A percentile compares a stretch with the other conserved stretches of the same genome.
phyloP scores from a whole-genome alignment of 1,139 yeast species.

The Candida sp. region DNA sequence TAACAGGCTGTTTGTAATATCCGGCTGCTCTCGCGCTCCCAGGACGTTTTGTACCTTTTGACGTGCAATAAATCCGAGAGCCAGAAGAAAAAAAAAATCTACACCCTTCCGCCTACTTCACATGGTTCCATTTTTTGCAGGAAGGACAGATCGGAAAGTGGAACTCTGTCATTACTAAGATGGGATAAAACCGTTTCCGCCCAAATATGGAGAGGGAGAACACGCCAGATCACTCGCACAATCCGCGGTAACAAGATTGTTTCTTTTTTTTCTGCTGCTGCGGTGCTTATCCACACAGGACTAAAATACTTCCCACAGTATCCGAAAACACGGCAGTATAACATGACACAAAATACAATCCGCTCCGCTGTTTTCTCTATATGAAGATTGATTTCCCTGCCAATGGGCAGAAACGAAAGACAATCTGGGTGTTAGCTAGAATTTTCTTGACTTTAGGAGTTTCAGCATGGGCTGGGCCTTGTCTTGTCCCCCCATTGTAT shows the following conservation, averaged over 20 bases:
- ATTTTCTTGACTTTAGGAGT: neutral
- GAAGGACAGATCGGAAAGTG: neutral
- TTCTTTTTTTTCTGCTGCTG: neutral
- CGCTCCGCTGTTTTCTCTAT: neutral
- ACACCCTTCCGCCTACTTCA: neutral
- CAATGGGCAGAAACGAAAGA: neutral
- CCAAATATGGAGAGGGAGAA: no score
- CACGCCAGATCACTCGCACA: neutral
- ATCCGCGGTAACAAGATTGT: neutral
- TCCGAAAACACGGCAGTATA: conserved; percentile 4
- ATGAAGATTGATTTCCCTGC: neutral
- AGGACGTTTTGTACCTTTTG: neutral
- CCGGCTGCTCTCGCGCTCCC: neutral
- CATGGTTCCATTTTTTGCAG: neutral
- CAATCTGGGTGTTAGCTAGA: neutral
- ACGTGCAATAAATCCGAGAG: neutral
- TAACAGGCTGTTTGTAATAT: neutral
- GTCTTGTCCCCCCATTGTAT: neutral
- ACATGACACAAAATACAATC: neutral
- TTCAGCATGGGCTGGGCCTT: neutral
- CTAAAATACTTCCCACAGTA: neutral
- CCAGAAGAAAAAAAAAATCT: neutral
- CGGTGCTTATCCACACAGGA: neutral
- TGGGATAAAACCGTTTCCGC: neutral
- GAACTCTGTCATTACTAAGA: neutral